These are phyloP conservation scores for Apiospora arundinis DNA, from an alignment of 2,329 filamentous ascomycete species.

Conservation along the genomic window DNA sequence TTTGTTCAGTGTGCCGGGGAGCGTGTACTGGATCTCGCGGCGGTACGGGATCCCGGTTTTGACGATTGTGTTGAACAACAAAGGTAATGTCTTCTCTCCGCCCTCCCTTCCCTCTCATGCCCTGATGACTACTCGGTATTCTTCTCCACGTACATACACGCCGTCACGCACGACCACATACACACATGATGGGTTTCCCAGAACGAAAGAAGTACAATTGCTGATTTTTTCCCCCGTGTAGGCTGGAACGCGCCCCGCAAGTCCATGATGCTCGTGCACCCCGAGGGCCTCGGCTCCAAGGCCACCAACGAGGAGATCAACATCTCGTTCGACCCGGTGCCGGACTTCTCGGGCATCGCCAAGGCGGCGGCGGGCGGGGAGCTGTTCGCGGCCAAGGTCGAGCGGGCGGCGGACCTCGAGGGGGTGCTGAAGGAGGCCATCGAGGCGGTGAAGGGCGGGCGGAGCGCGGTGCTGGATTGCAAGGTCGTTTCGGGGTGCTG, in stretches of 20 bases:
- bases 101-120: not conserved
- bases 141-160: too few relatives aligned
- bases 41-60: slow-evolving; percentile 61
- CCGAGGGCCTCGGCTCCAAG: slow-evolving; percentile 59
- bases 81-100: slow-evolving; percentile 44
- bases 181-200: too few relatives aligned
- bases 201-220: too few relatives aligned
- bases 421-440: slow-evolving; percentile 56
- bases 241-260: slow-evolving; percentile 67
- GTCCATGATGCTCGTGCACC: slow-evolving; percentile 63
- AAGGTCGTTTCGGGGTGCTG: slow-evolving; percentile 55
- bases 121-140: slow-evolving; percentile 25
- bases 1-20: slow-evolving; percentile 60
- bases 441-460: slow-evolving; percentile 55
- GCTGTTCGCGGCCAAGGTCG: slow-evolving; percentile 55
- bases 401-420: slow-evolving; percentile 53
- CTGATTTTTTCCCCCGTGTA: too few relatives aligned
- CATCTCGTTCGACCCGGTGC: slow-evolving; percentile 63
- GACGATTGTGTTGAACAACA: slow-evolving; percentile 63
- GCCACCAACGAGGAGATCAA: slow-evolving; percentile 68
- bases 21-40: slow-evolving; percentile 62
- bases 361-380: slow-evolving; percentile 64
- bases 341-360: slow-evolving; percentile 66
- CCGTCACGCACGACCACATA: too few relatives aligned
- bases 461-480: slow-evolving; percentile 60